Evolutionary conservation across 352 stramenopile genomes (phyloP), one percentile per base, ranked within the genome.

Genomic region (Phytophthora multivora): DNA sequence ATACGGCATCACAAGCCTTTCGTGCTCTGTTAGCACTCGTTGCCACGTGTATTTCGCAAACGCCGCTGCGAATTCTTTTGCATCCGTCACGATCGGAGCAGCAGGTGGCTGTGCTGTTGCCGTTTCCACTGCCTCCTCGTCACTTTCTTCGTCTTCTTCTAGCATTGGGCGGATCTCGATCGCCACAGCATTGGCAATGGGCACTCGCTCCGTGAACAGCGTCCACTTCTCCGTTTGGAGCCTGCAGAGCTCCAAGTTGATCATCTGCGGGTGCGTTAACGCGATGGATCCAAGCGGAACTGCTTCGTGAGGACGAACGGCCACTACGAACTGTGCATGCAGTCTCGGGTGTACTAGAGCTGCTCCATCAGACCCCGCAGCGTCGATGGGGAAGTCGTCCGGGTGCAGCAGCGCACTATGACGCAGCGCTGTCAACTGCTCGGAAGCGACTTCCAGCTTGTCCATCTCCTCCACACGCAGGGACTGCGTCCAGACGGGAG

Each of bases 171-270:
- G 81, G 16, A 93, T 89, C 39, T 95, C 86, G 40, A 95, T 76
- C 16, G 79, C 72, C 8, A 93, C 60, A 4, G 74, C 66, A 25
- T 80, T 79, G 19, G 75, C 60, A 36, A 41, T 55, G 0, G 81
- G 57, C 31, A 81, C 67, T 16, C 66, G 69, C 10, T 90, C 81
- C 25, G 71, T 73, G 58, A 90, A 95, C n/a, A 84, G 80, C 65
- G 82, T 80, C 83, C 83, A 95, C 11, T 59, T 80, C 69, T 92
- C 83, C 13, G 68, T 68, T 52, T 93, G 80, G 35, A 77, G 78
- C 28, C 86, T 76, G 61, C 86, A 95, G 18, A 95, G 62, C 63
- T 95, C 86, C 49, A 95, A 51, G 53, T 95, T 95, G 66, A 91
- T 90, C 51, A 89, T 66, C 52, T 93, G 83, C 26, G 76, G 66